Percentiles rank a stretch among this genome's conserved stretches.
These are phyloP conservation scores for Cardamine chenopodiifolia DNA, from an alignment of 345 rosid genomes.

Conservation along the genomic window DNA sequence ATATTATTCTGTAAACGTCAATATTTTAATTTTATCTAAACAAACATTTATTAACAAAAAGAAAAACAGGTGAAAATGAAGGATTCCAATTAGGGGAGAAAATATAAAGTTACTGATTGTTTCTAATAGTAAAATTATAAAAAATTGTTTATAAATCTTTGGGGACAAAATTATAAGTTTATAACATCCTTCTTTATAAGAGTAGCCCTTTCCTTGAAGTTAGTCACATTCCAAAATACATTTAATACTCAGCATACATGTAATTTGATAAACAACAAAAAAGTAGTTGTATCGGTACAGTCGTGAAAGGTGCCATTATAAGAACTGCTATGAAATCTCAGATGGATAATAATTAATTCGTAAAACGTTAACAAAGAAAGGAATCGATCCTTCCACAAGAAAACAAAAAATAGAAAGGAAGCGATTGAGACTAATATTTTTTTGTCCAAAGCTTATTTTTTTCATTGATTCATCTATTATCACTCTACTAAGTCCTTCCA, in stretches of 20 bases:
- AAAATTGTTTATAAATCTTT: too few species aligned
- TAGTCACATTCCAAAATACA: too few species aligned
- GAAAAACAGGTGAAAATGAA: not conserved
- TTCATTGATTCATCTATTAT: not conserved
- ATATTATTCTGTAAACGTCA: not conserved
- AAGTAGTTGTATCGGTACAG: too few species aligned
- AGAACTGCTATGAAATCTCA: too few species aligned
- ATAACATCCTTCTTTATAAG: not conserved
- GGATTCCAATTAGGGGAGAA: not conserved
- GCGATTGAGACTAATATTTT: not conserved
- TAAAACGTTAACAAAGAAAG: not conserved
- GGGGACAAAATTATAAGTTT: not conserved
- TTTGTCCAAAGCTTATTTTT: not conserved
- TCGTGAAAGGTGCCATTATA: too few species aligned
- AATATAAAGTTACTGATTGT: too few species aligned
- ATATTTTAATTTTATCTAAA: not conserved
- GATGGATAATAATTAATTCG: not conserved
- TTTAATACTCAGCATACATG: too few species aligned
- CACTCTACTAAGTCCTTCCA: not conserved
- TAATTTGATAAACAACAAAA: too few species aligned
- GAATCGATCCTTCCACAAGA: not conserved
- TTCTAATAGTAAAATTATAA: too few species aligned
- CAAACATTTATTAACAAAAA: not conserved
- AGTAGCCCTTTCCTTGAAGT: too few species aligned
- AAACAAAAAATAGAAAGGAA: too few species aligned